Base-by-base conservation (phyloP, 805 yeast genomes). In the Kuraishia molischiana region DNA sequence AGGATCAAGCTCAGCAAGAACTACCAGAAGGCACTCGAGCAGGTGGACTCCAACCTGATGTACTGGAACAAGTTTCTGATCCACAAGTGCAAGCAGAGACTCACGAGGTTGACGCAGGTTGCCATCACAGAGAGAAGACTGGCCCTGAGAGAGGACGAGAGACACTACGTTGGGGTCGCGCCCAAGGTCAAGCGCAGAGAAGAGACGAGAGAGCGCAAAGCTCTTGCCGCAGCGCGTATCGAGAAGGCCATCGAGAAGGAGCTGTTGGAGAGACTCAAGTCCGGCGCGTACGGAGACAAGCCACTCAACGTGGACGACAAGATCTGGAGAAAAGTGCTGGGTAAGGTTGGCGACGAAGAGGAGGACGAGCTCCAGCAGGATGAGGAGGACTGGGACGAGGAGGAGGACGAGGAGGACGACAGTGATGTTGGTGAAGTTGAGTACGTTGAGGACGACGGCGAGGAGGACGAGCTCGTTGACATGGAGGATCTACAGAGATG, bases 251-350 rank as follows among this genome's bases (percentile, higher is more conserved):
- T 92, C 49, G 98, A 92, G 62, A 86, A 86, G 64, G 98, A 92
- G 61, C 72, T 92, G 47, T 69, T 92, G 53, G 96, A 89, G 38
- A 79, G 98, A 61, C 74, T 92, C 54, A 92, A 92, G 77, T 79
- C 90, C 53, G 98, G 98, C 43, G 97, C 97, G 2, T 92, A 92
- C 56, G 98, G 98, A 47, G 97, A 92, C 55, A 85, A 90, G 60
- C 98, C 98, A 40, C 69, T 92, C 55, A 92, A 92, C 53, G 97
- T 92, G 28, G 97, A 92, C 52, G 96, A 90, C 53, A 80, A 80
- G 62, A 77, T 92, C 42, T 92, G 98, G 98, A 81, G 82, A 72
- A 85, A 79, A 66, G 94, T 92, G 19, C 74, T 92, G 66, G 87
- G 89, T 43, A 72, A 66, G 44, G 72, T 73, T 48, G 79, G 67